Evolutionary conservation across 2,329 filamentous ascomycete genomes (phyloP), one percentile per base, ranked within the genome.

Genomic region (Akanthomyces muscarius): DNA sequence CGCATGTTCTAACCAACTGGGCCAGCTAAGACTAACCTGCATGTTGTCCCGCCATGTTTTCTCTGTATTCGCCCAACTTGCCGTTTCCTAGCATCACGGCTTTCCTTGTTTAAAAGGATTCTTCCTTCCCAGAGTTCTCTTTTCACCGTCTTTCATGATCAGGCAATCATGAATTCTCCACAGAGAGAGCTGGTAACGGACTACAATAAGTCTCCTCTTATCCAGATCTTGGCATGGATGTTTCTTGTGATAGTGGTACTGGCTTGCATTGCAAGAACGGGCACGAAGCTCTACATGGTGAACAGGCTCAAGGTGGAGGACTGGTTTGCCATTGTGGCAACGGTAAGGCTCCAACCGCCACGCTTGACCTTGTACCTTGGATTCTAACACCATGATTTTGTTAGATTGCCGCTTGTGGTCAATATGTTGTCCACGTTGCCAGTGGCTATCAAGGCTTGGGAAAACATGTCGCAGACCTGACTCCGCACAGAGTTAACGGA

Each of bases 251-350:
- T 72, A 21, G 66, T 66, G 3, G 63, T 73, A 6, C 67, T 73
- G 0, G 57, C 71, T 0, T 71, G 69, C 10, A 23, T 67, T 18
- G 71, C 71, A 5, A 67, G 71, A 6, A 61, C 61, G 0, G 69
- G 70, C 3, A 72, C 71, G 2, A 73, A 72, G 50, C 44, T 73
- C 21, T 61, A 72, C 58, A 72, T 72, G 71, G 67, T 70, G 59
- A 71, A 72, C 52, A 64, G 51, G 10, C 45, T 73, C 33, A 70
- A 61, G n/a, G 11, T 65, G 2, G 71, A 73, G 42, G 71, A 73
- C 33, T 47, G 67, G 7, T 64, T 72, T 1, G 68, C 66, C 5
- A 64, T 72, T 59, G 52, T 65, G 10, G 68, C 71, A 38, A 67
- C 68, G 56, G 71, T 72, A 64, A 65, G 69, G 6, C 23, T n/a